Conservation (phyloP, 2,329 filamentous ascomycete species). For the Fusarium secorum region DNA sequence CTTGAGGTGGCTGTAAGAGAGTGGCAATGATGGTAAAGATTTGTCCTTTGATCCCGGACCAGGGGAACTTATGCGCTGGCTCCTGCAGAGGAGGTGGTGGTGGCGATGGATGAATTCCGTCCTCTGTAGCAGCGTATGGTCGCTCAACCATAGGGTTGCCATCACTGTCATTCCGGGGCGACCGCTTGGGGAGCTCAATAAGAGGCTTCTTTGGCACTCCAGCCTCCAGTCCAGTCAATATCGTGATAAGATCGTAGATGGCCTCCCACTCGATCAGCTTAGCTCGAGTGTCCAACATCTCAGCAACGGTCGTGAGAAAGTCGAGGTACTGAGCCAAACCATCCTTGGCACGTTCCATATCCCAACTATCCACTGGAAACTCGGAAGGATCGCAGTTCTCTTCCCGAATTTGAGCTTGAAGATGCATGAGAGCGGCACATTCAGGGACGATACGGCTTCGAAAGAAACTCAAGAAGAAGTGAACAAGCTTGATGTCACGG, state of each 20-base stretch:
- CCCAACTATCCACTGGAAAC: constrained; percentile 94
- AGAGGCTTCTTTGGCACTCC: constrained; percentile 86
- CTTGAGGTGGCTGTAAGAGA: constrained; percentile 81
- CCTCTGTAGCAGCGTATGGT: constrained; percentile 60
- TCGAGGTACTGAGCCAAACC: constrained; percentile 94
- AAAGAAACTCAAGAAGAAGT: constrained; percentile 93
- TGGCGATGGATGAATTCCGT: constrained; percentile 48
- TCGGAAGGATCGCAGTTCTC: constrained; percentile 80
- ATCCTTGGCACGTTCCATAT: constrained; percentile 96
- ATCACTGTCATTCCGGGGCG: constrained; percentile 29
- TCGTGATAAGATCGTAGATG: constrained; percentile 84
- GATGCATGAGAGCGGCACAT: constrained; percentile 90
- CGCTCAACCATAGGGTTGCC: constrained; percentile 63
- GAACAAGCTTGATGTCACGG: constrained; percentile 70
- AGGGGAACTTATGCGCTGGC: constrained; percentile 69
- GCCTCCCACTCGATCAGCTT: constrained; percentile 93
- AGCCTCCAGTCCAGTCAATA: constrained; percentile 86
- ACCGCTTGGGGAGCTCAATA: constrained; percentile 53
- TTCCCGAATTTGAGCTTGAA: constrained; percentile 88
- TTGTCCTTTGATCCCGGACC: constrained; percentile 85
- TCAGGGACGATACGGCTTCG: constrained; percentile 92
- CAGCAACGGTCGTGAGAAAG: constrained; percentile 88
- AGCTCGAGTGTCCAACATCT: constrained; percentile 82
- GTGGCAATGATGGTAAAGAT: constrained; percentile 90
- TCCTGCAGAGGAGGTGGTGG: constrained; percentile 63